Evolutionary conservation across 345 rosid species (phyloP), one percentile per base, ranked within the genome.

Genomic region (Eucalyptus grandis): DNA sequence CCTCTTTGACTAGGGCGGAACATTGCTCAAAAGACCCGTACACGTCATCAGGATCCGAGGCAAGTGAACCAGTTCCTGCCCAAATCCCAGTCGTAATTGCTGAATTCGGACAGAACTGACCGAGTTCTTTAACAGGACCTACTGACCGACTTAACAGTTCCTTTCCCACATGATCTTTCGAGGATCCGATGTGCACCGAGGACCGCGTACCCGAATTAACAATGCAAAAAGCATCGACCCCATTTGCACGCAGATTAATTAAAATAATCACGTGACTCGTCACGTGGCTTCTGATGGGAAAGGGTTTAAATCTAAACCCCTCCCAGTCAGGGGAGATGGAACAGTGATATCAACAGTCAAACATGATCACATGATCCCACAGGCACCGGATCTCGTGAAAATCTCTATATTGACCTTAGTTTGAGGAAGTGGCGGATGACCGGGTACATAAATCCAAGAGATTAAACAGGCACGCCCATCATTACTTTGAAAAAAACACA

Each of bases 311-410:
- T 40, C 44, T 2, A 26, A 30, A 21, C 54, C 60, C 56, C 30
- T 10, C 46, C 86, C 37, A 22, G 83, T 54, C 81, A 69, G 51
- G 34, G 46, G 11, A 9, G 88, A 92, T 87, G 90, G 86, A 88
- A 87, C 40, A 87, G 90, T 69, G 89, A 40, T 53, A 89, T 77
- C n/a, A 80, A 58, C 91, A 88, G 94, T 94, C 94, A 95, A 93
- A 91, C 93, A 22, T 77, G 9, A 89, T 92, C 94, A 95, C 95
- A 93, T 94, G 96, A 94, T 92, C 93, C 89, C 90, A 91, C 93
- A 90, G 90, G 49, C 86, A 50, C 87, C 89, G 89, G 95, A 95
- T 95, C 94, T 91, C 87, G 90, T 88, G 34, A 87, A 83, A 53
- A 87, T 90, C 88, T 17, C 40, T 6, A 19, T 8, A 54, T 5